Conservation (phyloP, 208 protist species). For the Plasmodiophora brassicae region DNA sequence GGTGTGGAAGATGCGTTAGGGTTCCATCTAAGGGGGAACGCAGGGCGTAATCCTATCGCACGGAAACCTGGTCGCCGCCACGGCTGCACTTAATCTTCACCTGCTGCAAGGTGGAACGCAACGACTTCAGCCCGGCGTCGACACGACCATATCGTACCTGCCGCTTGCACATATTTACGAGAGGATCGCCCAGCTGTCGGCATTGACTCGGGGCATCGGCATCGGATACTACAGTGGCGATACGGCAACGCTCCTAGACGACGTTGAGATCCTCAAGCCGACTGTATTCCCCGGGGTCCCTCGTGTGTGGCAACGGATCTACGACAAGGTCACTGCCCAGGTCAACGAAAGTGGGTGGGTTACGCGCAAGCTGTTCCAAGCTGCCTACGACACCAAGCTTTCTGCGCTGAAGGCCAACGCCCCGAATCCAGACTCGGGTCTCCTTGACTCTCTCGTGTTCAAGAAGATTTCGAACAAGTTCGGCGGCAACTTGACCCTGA, state of each 20-base stretch:
- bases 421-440: background rate
- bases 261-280: background rate
- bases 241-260: slow-evolving; percentile 23
- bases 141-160: slow-evolving; percentile 36
- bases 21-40: too few species aligned
- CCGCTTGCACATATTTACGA: slow-evolving; percentile 45
- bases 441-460: slow-evolving; percentile 2
- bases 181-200: background rate
- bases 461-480: background rate
- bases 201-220: background rate
- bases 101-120: background rate
- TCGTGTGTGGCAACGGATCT: background rate
- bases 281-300: slow-evolving; percentile 28
- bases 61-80: background rate
- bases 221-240: slow-evolving; percentile 30
- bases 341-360: background rate
- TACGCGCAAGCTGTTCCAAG: background rate
- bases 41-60: slow-evolving; percentile 37
- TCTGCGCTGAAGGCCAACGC: background rate
- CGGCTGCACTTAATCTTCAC: background rate
- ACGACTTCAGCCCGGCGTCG: background rate
- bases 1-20: too few species aligned
- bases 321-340: background rate
- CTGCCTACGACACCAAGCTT: background rate
- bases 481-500: background rate